These are phyloP conservation scores for Sedum album DNA, from an alignment of 164 flowering plant species.

Conservation along the genomic window DNA sequence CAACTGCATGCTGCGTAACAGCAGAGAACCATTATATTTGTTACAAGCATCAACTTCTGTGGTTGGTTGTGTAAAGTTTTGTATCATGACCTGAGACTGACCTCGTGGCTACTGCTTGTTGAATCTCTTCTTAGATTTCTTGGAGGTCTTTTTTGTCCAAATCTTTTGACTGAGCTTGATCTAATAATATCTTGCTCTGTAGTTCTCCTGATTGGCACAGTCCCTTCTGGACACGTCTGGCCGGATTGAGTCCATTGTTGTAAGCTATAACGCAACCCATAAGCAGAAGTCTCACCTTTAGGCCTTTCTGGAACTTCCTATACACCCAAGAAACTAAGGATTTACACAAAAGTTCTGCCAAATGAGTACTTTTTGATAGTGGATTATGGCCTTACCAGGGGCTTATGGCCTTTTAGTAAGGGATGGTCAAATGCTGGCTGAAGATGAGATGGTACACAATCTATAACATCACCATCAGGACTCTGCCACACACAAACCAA, in stretches of 20 bases:
- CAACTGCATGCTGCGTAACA: slow-evolving; percentile 81
- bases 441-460: slow-evolving; percentile 74
- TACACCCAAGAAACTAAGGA: not conserved
- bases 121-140: slow-evolving; percentile 49
- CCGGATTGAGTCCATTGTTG: slow-evolving; percentile 63
- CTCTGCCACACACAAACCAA: slow-evolving; percentile 43
- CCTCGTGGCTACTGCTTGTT: slow-evolving; percentile 67
- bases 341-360: not conserved
- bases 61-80: not conserved
- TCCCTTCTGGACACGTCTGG: slow-evolving; percentile 75
- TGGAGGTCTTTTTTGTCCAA: slow-evolving; percentile 49
- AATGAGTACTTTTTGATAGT: not conserved
- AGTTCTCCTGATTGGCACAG: slow-evolving; percentile 83
- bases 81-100: slow-evolving; percentile 16
- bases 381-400: slow-evolving; percentile 40
- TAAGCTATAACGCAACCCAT: slow-evolving; percentile 15
- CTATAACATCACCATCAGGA: slow-evolving; percentile 91
- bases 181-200: slow-evolving; percentile 55
- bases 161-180: slow-evolving; percentile 42
- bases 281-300: slow-evolving; percentile 22
- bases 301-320: slow-evolving; percentile 83
- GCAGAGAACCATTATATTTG: not conserved
- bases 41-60: not conserved
- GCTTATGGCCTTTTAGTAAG: slow-evolving; percentile 64
- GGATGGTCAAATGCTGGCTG: slow-evolving; percentile 99